A percentile compares a stretch with the other conserved stretches of the same genome.
phyloP scores from a whole-genome alignment of 1,139 yeast genomes.

The Neolecta irregularis region DNA sequence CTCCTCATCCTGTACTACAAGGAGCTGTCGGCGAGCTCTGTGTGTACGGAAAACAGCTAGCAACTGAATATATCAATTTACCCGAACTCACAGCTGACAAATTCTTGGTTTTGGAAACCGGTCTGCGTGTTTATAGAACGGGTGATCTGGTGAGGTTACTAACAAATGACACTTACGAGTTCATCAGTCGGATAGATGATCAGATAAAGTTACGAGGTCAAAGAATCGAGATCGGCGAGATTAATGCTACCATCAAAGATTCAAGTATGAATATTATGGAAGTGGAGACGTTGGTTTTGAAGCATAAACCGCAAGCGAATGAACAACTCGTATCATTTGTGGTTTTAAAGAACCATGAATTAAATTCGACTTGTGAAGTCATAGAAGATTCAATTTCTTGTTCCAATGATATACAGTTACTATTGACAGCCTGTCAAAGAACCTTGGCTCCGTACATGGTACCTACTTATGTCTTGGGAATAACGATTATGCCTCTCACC shows the following conservation, averaged over 20 bases:
- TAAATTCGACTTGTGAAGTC: background rate
- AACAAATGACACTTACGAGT: slow-evolving; percentile 15
- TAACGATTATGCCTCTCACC: slow-evolving; percentile 15
- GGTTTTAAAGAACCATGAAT: slow-evolving; percentile 1
- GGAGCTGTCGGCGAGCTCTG: slow-evolving; percentile 19
- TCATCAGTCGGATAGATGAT: slow-evolving; percentile 18
- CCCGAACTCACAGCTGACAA: slow-evolving; percentile 14
- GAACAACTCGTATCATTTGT: slow-evolving; percentile 17
- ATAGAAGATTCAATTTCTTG: background rate
- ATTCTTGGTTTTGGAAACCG: slow-evolving; percentile 9
- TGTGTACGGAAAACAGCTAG: slow-evolving; percentile 18
- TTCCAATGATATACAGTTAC: background rate
- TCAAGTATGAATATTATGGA: slow-evolving; percentile 9
- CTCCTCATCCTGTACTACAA: slow-evolving; percentile 13
- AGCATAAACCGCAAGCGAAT: slow-evolving; percentile 12
- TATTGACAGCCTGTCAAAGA: slow-evolving; percentile 10
- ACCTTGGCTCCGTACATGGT: slow-evolving; percentile 18
- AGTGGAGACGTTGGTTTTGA: slow-evolving; percentile 15
- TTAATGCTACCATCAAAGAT: slow-evolving; percentile 14
- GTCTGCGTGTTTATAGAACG: slow-evolving; percentile 15
- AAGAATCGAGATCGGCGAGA: slow-evolving; percentile 19
- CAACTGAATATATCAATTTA: slow-evolving; percentile 17
- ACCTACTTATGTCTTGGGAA: slow-evolving; percentile 16
- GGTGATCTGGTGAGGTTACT: slow-evolving; percentile 19
- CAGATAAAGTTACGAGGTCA: slow-evolving; percentile 20